phyloP scores from a whole-genome alignment of 331 rosid genomes.

The Rhamnella rubrinervis region DNA sequence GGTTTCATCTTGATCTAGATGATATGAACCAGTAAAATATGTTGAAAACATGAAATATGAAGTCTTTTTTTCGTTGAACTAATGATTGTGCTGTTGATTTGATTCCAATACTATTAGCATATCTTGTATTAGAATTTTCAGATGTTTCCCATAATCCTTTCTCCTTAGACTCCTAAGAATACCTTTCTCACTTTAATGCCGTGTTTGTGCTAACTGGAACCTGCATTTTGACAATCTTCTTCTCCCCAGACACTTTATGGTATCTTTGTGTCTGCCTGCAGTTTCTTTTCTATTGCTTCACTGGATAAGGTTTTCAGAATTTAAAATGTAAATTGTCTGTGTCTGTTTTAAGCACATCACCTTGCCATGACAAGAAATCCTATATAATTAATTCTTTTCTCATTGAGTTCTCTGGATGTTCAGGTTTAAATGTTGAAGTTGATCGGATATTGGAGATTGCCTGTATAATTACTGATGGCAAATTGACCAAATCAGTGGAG shows the following conservation, averaged over 20 bases:
- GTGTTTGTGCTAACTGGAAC: too few relatives aligned
- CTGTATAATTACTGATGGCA: slow-evolving; percentile 86
- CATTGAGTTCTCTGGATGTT: slow-evolving; percentile 23
- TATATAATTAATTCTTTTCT: neutral
- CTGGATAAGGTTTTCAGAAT: slow-evolving; percentile 2
- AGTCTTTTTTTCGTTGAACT: too few relatives aligned
- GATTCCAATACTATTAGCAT: too few relatives aligned
- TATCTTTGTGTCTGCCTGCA: neutral
- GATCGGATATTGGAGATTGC: slow-evolving; percentile 96
- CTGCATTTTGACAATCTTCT: too few relatives aligned
- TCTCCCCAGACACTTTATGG: neutral
- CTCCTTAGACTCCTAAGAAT: too few relatives aligned
- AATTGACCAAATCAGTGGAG: slow-evolving; percentile 68
- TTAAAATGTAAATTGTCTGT: neutral
- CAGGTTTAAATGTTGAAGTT: slow-evolving; percentile 82
- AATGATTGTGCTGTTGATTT: too few relatives aligned
- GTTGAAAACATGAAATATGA: too few relatives aligned
- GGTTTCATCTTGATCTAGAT: too few relatives aligned
- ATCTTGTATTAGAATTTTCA: too few relatives aligned
- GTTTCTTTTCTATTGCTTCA: slow-evolving; percentile 5
- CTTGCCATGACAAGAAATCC: neutral
- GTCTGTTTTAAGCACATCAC: neutral
- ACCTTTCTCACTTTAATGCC: too few relatives aligned
- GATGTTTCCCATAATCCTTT: too few relatives aligned
- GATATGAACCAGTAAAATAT: too few relatives aligned